Evolutionary conservation across 2,329 filamentous ascomycete species (phyloP).

Genomic region (Penicillium thymicola): DNA sequence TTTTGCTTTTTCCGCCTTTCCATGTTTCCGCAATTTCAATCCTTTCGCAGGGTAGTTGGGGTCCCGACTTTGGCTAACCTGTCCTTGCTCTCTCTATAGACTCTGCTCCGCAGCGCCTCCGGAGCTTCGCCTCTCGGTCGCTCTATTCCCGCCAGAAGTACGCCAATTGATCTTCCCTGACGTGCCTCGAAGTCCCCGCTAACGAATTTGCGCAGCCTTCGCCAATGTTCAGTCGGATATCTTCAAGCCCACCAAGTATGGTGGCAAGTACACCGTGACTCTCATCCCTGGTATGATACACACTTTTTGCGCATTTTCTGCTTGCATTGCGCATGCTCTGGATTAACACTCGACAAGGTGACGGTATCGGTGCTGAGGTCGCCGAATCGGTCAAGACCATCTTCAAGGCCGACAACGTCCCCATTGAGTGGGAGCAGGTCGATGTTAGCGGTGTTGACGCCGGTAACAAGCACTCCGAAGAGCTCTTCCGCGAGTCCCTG

Average conservation of each 20-base stretch:
- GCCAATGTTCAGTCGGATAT: conserved; percentile 90
- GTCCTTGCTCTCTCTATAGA: conserved; percentile 42
- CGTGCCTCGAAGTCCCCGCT: neutral
- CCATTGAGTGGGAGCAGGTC: conserved; percentile 97
- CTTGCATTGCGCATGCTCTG: neutral
- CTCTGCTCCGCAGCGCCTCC: conserved; percentile 55
- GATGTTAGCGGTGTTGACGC: conserved; percentile 89
- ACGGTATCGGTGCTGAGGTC: conserved; percentile 97
- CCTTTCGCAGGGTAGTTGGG: neutral
- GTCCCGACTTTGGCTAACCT: conserved; percentile 30
- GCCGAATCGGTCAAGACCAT: conserved; percentile 98
- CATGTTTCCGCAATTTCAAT: conserved; percentile 18
- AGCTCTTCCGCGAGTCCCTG: conserved; percentile 92
- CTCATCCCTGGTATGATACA: conserved; percentile 75
- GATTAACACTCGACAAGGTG: conserved; percentile 51
- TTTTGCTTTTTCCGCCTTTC: conserved; percentile 38
- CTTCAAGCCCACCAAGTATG: conserved; percentile 98
- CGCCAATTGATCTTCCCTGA: conserved; percentile 11
- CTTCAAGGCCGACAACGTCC: conserved; percentile 99
- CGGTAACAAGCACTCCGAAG: conserved; percentile 83
- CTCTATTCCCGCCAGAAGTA: conserved; percentile 55
- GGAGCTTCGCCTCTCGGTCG: conserved; percentile 47
- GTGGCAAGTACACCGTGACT: conserved; percentile 98
- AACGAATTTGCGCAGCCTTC: conserved; percentile 48
- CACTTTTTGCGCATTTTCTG: neutral